Evolutionary conservation across 83 land plant species (phyloP).

Genomic region (Larix sibirica): DNA sequence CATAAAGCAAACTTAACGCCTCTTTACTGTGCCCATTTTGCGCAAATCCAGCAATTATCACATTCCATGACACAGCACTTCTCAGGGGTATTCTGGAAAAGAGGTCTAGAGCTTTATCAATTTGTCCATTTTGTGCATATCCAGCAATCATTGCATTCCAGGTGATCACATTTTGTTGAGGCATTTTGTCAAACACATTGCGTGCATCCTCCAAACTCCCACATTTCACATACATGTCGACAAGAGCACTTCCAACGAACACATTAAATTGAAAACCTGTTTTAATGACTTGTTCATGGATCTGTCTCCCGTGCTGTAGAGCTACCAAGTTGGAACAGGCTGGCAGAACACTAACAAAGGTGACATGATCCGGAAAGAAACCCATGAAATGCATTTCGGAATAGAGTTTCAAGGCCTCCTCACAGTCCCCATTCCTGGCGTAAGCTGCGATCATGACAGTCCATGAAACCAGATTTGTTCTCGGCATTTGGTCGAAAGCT

Average conservation of each 20-base stretch:
- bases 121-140: background rate
- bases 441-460: slow-evolving; percentile 28
- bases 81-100: slow-evolving; percentile 27
- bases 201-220: slow-evolving; percentile 13
- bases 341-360: slow-evolving; percentile 17
- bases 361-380: background rate
- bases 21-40: slow-evolving; percentile 5
- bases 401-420: slow-evolving; percentile 15
- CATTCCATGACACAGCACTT: slow-evolving; percentile 45
- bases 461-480: slow-evolving; percentile 27
- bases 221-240: slow-evolving; percentile 33
- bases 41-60: slow-evolving; percentile 40
- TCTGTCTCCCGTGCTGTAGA: slow-evolving; percentile 20
- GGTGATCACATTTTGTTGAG: background rate
- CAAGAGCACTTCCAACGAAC: slow-evolving; percentile 16
- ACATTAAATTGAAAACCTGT: slow-evolving; percentile 14
- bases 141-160: slow-evolving; percentile 29
- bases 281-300: slow-evolving; percentile 21
- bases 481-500: slow-evolving; percentile 36
- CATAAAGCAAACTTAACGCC: slow-evolving; percentile 24
- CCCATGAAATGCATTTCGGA: slow-evolving; percentile 14
- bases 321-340: slow-evolving; percentile 23
- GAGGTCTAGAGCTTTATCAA: background rate
- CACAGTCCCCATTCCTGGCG: background rate
- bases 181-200: slow-evolving; percentile 11